Evolutionary conservation across 2,329 filamentous ascomycete species (phyloP).

Genomic region (Pseudogymnoascus sp.): DNA sequence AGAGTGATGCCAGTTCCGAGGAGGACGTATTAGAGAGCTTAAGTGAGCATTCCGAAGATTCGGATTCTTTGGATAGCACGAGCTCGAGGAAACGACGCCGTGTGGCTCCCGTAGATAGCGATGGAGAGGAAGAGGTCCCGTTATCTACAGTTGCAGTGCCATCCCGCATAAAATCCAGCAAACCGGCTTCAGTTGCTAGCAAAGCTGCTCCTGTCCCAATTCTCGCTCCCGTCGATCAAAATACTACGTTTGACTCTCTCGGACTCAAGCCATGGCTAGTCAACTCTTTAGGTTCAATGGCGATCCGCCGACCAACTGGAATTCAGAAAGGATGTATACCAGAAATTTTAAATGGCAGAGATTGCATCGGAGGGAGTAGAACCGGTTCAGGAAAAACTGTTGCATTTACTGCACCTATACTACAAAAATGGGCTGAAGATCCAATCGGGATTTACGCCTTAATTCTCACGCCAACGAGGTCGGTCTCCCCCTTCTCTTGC

Average conservation of each 20-base stretch:
- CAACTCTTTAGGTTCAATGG: slow-evolving; percentile 65
- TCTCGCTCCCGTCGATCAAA: slow-evolving; percentile 45
- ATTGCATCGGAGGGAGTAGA: slow-evolving; percentile 89
- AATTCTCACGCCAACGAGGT: slow-evolving; percentile 80
- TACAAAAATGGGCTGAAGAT: slow-evolving; percentile 90
- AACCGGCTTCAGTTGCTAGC: slow-evolving; percentile 1
- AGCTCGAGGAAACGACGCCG: slow-evolving; percentile 24
- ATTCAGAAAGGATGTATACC: slow-evolving; percentile 94
- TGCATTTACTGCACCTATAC: slow-evolving; percentile 86
- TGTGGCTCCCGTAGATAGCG: slow-evolving; percentile 5
- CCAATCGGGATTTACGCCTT: slow-evolving; percentile 86
- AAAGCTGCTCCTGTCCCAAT: slow-evolving; percentile 24
- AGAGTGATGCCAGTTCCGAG: not conserved
- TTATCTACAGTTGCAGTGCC: slow-evolving; percentile 5
- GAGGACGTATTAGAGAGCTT: not conserved
- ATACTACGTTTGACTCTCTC: slow-evolving; percentile 63
- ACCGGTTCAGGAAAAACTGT: slow-evolving; percentile 98
- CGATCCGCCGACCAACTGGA: slow-evolving; percentile 79
- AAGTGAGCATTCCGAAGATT: slow-evolving; percentile 15
- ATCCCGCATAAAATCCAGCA: slow-evolving; percentile 7
- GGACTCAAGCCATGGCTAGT: slow-evolving; percentile 81
- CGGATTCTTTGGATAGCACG: slow-evolving; percentile 27
- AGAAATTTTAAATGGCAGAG: slow-evolving; percentile 79
- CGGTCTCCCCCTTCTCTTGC: slow-evolving; percentile 19
- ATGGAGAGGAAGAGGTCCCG: not conserved